Conservation (phyloP, 768 basidiomycete genomes). For the Amanita pallidorosea region DNA sequence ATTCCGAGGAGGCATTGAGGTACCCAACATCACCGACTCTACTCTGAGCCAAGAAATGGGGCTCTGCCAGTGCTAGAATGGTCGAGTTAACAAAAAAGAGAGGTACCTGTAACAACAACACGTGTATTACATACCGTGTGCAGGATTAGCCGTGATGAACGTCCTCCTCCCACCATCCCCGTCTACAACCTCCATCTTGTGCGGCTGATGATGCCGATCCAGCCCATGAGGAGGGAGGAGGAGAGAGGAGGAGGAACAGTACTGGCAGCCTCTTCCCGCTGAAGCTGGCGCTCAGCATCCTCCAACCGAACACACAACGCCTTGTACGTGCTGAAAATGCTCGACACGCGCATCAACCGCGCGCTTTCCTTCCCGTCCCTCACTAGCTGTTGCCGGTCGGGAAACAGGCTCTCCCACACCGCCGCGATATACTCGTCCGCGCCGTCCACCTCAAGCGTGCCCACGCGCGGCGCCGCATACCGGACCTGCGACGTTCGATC, state of each 20-base stretch:
- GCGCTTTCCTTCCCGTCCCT: background rate
- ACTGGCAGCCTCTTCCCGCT: background rate
- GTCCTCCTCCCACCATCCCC: background rate
- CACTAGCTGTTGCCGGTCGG: background rate
- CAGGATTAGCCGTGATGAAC: background rate
- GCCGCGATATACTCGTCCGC: constrained; percentile 1
- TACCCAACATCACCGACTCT: constrained; percentile 2
- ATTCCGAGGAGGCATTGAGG: background rate
- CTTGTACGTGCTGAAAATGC: background rate
- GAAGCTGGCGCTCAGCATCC: background rate
- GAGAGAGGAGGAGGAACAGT: no score
- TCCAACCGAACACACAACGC: background rate
- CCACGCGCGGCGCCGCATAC: background rate
- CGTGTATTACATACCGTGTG: background rate
- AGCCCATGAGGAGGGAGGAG: no score
- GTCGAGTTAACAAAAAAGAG: no score
- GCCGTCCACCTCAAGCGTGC: constrained; percentile 1
- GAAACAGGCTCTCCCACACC: constrained; percentile 5
- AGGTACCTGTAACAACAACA: no score
- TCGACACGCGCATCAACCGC: background rate
- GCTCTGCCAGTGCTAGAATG: no score
- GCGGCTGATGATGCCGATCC: background rate
- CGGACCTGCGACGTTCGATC: background rate
- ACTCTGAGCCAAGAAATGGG: background rate
- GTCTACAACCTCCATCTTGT: background rate